Conservation (phyloP, 2,329 filamentous ascomycete species). For the Cercospora zeina region DNA sequence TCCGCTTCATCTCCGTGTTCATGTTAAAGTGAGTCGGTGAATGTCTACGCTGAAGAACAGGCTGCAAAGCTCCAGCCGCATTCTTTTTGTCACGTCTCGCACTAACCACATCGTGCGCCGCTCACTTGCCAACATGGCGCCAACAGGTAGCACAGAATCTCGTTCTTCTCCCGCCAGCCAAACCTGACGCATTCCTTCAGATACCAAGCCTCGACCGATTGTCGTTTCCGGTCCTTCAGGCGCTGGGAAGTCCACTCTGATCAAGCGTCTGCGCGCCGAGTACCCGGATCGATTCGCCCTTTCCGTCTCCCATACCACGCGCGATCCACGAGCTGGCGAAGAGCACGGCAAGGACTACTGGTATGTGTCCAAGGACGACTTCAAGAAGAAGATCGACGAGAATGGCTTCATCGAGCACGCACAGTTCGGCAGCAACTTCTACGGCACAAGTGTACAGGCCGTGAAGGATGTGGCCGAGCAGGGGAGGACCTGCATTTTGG, state of each 20-base stretch:
- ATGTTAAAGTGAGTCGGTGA: slow-evolving; percentile 1
- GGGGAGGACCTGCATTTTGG: slow-evolving; percentile 74
- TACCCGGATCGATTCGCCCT: slow-evolving; percentile 67
- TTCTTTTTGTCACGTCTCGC: background rate
- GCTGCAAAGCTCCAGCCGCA: background rate
- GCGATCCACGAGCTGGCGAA: slow-evolving; percentile 72
- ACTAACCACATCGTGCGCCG: background rate
- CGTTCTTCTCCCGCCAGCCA: background rate
- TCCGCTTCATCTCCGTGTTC: background rate
- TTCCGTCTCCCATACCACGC: slow-evolving; percentile 70
- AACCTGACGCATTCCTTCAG: slow-evolving; percentile 19
- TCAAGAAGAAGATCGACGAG: slow-evolving; percentile 65
- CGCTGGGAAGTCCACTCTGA: slow-evolving; percentile 78
- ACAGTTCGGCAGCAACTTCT: slow-evolving; percentile 79
- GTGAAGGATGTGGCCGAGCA: slow-evolving; percentile 72
- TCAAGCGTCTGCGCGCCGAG: slow-evolving; percentile 67
- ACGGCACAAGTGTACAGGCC: slow-evolving; percentile 79
- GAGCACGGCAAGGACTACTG: slow-evolving; percentile 77
- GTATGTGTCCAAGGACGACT: slow-evolving; percentile 67
- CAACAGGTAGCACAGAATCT: slow-evolving; percentile 22
- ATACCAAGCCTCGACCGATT: slow-evolving; percentile 56
- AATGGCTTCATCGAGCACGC: slow-evolving; percentile 85
- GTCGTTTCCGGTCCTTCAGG: slow-evolving; percentile 79
- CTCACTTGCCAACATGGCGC: slow-evolving; percentile 24
- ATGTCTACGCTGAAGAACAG: background rate